phyloP scores from a whole-genome alignment of 495 filamentous ascomycete genomes.

The Ramalina intermedia region DNA sequence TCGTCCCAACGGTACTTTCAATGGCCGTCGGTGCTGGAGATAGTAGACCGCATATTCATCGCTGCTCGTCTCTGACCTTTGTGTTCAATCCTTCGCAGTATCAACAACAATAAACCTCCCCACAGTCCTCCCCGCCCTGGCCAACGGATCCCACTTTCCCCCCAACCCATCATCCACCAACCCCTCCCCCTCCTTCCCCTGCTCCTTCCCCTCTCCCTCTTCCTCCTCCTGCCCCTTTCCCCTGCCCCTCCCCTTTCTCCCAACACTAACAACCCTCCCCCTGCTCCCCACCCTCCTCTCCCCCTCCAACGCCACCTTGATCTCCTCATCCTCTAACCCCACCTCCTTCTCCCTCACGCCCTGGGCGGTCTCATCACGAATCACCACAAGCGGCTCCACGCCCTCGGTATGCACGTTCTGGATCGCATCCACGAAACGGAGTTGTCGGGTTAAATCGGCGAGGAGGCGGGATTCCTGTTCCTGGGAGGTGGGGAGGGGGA shows the following conservation, averaged over 20 bases:
- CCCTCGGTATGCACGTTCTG: constrained; percentile 62
- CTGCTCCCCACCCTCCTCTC: constrained; percentile 40
- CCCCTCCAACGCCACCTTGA: constrained; percentile 32
- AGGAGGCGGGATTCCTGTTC: constrained; percentile 52
- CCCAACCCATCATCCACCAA: constrained; percentile 18
- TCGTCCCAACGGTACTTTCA: too few species aligned
- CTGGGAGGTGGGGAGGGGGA: constrained; percentile 50
- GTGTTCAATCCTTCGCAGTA: constrained; percentile 28
- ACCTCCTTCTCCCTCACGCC: constrained; percentile 40
- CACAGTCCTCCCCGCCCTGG: constrained; percentile 45
- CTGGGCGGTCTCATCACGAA: constrained; percentile 63
- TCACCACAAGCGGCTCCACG: constrained; percentile 55
- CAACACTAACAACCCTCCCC: constrained; percentile 14
- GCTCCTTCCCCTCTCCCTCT: not conserved
- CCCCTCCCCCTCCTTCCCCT: constrained; percentile 8
- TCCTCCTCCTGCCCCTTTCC: constrained; percentile 7
- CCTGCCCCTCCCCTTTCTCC: not conserved
- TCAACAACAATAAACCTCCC: constrained; percentile 73
- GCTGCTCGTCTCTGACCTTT: too few species aligned
- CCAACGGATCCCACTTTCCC: constrained; percentile 39
- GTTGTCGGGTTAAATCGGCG: constrained; percentile 60
- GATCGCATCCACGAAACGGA: constrained; percentile 77
- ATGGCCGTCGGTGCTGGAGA: too few species aligned
- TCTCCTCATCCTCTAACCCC: constrained; percentile 29
- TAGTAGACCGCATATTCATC: too few species aligned